Base-by-base conservation (phyloP, 176 grass and related monocot species). In the Triticum aestivum region DNA sequence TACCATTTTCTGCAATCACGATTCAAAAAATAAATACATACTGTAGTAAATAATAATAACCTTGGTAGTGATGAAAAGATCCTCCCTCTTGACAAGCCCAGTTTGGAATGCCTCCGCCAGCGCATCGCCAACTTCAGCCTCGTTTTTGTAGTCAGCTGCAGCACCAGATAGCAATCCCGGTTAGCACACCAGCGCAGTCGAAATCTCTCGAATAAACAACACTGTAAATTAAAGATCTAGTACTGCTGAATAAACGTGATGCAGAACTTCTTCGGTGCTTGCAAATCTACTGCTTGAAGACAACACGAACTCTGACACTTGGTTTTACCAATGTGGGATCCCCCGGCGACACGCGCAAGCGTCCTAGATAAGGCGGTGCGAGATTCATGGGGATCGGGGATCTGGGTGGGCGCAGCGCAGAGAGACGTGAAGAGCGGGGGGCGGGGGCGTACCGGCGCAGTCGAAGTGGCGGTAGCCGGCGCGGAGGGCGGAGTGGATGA, bases 21-120 rank as follows among this genome's bases (percentile, higher is more conserved):
- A 0, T 0, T n/a, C 18, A 3, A 9, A 0, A 23, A n/a, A 78
- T 4, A 23, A 68, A 30, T 30, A 30, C 2, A 30, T 30, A 30
- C 29, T 30, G 29, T 30, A 30, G 29, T 30, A 30, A 30, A 30
- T 9, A 18, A 5, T 32, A 69, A 62, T 72, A 63, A 98, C 95
- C 91, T 98, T 98, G 63, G 93, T 98, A 6, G 96, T 98, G 77
- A 98, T 92, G 78, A 98, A 98, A 65, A 98, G 88, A 56, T 98
- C 93, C 61, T 95, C 91, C 79, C 96, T 92, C 84, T 98, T 92
- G 79, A 80, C 96, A 77, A 95, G 84, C 64, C 96, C 91, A 3
- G 84, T 89, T 58, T 92, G 37, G 69, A 98, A 94, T 11, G 93
- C 93, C 78, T 95, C 96, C 6, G 87, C 93, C 10, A 98, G 91